Base-by-base conservation (phyloP, 257 asterid species). In the Capsicum baccatum region DNA sequence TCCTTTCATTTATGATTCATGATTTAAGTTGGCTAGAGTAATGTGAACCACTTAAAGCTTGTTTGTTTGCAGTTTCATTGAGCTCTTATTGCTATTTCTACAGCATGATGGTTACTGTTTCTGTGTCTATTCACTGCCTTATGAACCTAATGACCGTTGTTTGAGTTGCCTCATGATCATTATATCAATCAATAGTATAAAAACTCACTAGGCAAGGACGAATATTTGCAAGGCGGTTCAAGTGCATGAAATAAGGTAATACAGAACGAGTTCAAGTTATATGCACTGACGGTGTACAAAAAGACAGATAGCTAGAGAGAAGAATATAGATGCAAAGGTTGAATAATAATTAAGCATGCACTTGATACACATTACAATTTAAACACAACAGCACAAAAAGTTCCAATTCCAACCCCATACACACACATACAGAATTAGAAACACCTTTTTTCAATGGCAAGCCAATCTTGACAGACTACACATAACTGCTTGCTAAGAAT, bases 401-500 rank as follows among this genome's bases (percentile, higher is more conserved):
- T 54, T 78, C 48, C 66, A 54, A 26, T 54, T 78, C 15, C 52
- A 54, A 78, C 66, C 26, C 21, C 33, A 4, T 35, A 15, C 66
- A 54, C 33, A 78, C 33, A 54, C 50, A 8, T 9, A 39, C 9
- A 14, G 33, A 26, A 26, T 26, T 1, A 12, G 11, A 74, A 3
- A 26, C 15, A 13, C 42, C 7, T 78, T 26, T 54, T 76, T 52
- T 14, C 64, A 0, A 63, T 15, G 73, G 84, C 78, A 81, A 81
- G 78, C 78, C 57, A 44, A 60, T 60, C 84, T 81, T 54, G 58
- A 59, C 74, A 73, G 74, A 59, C 83, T 83, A 47, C 83, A 73
- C 78, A 39, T 2, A 44, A 21, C 52, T 50, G 70, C 84, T 68
- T 83, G 80, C 68, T 54, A 68, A 68, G 67, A 83, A 68, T 83